phyloP scores from a whole-genome alignment of 129 eudicot species.

The Solidago caesia region DNA sequence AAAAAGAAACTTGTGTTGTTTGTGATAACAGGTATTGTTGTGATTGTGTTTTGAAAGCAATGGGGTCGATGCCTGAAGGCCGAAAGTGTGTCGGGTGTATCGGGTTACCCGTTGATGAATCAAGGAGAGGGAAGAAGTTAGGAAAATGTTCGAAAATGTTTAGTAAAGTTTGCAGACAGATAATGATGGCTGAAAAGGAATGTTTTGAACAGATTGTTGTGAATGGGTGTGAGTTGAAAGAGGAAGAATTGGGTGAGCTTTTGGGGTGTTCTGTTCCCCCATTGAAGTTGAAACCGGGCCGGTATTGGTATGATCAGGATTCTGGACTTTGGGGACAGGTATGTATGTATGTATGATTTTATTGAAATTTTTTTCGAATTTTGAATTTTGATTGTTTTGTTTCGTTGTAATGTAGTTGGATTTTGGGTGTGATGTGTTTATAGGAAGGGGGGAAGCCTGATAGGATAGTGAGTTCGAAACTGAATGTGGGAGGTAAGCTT shows the following conservation, averaged over 20 bases:
- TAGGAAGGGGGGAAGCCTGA: slow-evolving; percentile 58
- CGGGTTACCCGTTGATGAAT: slow-evolving; percentile 38
- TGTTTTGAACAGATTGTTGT: slow-evolving; percentile 43
- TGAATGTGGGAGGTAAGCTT: slow-evolving; percentile 48
- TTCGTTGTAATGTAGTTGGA: background rate
- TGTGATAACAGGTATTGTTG: slow-evolving; percentile 44
- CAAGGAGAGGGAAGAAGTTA: slow-evolving; percentile 27
- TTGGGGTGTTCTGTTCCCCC: slow-evolving; percentile 43
- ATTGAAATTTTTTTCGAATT: background rate
- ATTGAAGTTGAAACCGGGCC: slow-evolving; percentile 43
- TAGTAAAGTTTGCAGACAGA: slow-evolving; percentile 37
- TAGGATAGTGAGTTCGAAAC: slow-evolving; percentile 45
- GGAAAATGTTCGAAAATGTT: slow-evolving; percentile 44
- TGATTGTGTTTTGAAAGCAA: slow-evolving; percentile 40
- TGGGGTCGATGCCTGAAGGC: slow-evolving; percentile 59
- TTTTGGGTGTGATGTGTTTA: background rate
- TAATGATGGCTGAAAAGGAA: slow-evolving; percentile 45
- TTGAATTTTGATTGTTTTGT: no score
- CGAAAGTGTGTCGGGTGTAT: slow-evolving; percentile 45
- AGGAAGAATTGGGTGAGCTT: slow-evolving; percentile 42
- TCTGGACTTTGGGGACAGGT: slow-evolving; percentile 60
- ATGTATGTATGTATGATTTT: background rate
- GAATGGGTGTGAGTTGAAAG: slow-evolving; percentile 38
- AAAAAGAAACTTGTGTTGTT: slow-evolving; percentile 40
- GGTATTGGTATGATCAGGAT: slow-evolving; percentile 55